Conservation (phyloP, 148 eudicot genomes). For the Arbutus unedo region DNA sequence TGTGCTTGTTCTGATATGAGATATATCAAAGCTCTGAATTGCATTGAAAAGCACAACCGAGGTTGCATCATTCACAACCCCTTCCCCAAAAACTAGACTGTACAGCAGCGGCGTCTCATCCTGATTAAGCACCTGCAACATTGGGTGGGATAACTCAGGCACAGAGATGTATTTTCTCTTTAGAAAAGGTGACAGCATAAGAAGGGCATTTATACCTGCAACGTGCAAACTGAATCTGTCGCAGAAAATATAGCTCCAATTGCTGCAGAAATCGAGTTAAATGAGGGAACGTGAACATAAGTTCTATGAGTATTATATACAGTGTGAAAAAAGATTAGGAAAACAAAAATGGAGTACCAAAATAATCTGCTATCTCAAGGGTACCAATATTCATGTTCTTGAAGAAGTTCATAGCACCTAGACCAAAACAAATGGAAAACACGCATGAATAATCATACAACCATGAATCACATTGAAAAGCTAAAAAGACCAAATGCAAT, state of each 20-base stretch:
- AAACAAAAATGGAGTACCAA: conserved; percentile 37
- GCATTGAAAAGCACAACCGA: conserved; percentile 85
- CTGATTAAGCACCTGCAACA: conserved; percentile 68
- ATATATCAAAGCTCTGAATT: conserved; percentile 68
- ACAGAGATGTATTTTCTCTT: not conserved
- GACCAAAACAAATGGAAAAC: conserved; percentile 5
- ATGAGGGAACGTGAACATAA: not conserved
- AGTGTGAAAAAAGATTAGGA: not conserved
- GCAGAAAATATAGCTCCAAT: conserved; percentile 78
- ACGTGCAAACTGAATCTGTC: conserved; percentile 78
- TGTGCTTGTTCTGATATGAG: conserved; percentile 44
- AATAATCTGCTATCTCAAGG: conserved; percentile 62
- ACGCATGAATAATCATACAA: not conserved
- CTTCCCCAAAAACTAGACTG: conserved; percentile 86
- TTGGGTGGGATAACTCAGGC: not conserved
- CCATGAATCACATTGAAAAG: not conserved
- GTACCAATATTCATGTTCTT: conserved; percentile 47
- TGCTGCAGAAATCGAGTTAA: conserved; percentile 35
- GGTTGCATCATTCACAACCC: conserved; percentile 87
- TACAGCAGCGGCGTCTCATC: conserved; percentile 75
- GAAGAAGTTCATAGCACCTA: conserved; percentile 54
- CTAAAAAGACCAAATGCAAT: not conserved
- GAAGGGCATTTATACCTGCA: conserved; percentile 39
- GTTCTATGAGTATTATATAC: not conserved
- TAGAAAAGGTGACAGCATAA: not conserved